Base-by-base conservation (phyloP, 352 stramenopile genomes). In the Globisporangium recalcitrans region DNA sequence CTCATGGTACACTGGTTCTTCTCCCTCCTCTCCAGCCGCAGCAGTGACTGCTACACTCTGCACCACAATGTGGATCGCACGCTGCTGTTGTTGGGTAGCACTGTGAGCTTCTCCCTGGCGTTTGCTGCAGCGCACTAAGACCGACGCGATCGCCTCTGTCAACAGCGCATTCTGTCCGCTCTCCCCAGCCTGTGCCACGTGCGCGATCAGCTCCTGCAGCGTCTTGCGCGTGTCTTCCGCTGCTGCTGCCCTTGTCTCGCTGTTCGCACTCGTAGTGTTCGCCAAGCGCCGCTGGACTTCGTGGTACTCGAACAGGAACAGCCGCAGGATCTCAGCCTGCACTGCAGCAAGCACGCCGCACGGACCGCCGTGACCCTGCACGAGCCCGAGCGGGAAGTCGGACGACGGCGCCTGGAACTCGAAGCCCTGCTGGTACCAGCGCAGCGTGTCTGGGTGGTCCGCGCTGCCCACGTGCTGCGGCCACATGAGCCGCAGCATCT, bases 301-400 rank as follows among this genome's bases (percentile, higher is more conserved):
- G n/a, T 56, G 54, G 21, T 71, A 52, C 14, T 66, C 61, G 60
- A 90, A 86, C 26, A 93, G 61, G 44, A 82, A 72, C n/a, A 74
- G 48, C 22, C 75, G 72, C 62, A 91, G 49, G 36, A 96, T 53
- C 60, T 90, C 79, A 29, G 80, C 85, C 56, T 95, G 85, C 27
- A 95, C 82, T 1, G 77, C 78, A 4, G 87, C 87, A 46, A 96
- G 67, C 6, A 96, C 82, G 56, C 87, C 87, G 58, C 87, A 95
- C 6, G 87, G 87, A 1, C 87, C 87, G 48, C 85, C 87, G 34
- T 92, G 78, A 32, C 68, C 67, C 68, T 95, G 87, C 62, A 85
- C 72, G 5, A 95, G 71, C 14, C 82, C 87, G n/a, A 91, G 58
- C 26, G 72, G 64, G 51, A 89, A 91, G 10, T 36, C 53, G 42